Base-by-base conservation (phyloP, 345 rosid genomes). In the Rhodamnia rubescens region DNA sequence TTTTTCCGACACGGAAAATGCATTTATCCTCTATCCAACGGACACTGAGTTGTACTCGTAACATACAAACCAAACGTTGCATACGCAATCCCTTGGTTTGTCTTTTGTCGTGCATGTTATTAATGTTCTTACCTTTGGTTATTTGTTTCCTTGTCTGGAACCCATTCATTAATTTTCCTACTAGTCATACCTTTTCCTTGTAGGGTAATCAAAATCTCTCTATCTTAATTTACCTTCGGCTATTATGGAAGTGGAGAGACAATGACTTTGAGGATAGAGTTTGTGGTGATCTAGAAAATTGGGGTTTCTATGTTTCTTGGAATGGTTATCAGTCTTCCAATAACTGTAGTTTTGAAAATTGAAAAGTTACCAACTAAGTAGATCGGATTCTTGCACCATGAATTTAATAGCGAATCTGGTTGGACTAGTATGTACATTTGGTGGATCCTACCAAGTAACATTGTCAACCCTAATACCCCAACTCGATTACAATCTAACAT, bases 391-490 rank as follows among this genome's bases (percentile, higher is more conserved):
- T 36, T 32, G 47, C 6, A 1, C 24, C 78, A 1, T 36, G 13
- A 69, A 10, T 69, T 3, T 18, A 32, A 32, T 69, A 18, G 47
- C 18, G 47, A 36, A 36, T 69, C 26, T 9, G 0, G 1, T 36
- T 0, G 14, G 1, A 18, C 80, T 69, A 3, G 14, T 9, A 32
- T 36, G 47, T 69, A 36, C 18, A 36, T 9, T 69, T 32, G 47
- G 4, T 69, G 80, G 26, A 36, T 36, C 80, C 80, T 21, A 61
- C 75, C 3, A 64, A 64, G 75, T 29, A 64, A 64, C 22, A 64
- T 7, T 2, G 22, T 36, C 2, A 7, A 32, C 78, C 47, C 14
- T 69, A 0, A 1, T 4, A 18, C 4, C 0, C 12, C 13, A 0
- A 69, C 36, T 69, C 44, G 18, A 69, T 69, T 69, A 69, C 20